A percentile compares a stretch with the other conserved stretches of the same genome.
phyloP scores from a whole-genome alignment of 345 rosid species.

The Euphorbia tirucalli region DNA sequence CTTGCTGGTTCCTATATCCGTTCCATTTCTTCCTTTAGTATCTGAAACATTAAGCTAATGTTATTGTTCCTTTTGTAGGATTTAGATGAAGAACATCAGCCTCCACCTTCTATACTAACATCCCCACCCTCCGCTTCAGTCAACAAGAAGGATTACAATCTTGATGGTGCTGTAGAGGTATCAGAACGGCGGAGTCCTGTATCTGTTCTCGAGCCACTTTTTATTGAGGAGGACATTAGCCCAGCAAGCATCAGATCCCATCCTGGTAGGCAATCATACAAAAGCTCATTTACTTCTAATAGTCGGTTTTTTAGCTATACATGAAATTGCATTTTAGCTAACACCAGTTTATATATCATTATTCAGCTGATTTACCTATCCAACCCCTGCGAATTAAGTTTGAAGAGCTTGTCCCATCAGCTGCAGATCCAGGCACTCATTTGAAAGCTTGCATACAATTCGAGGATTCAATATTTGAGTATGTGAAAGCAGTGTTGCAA shows the following conservation, averaged over 20 bases:
- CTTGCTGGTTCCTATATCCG: constrained; percentile 10
- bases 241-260: constrained; percentile 50
- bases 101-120: constrained; percentile 40
- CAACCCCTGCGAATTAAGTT: constrained; percentile 63
- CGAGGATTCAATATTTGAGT: constrained; percentile 44
- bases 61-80: constrained; percentile 40
- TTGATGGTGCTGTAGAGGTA: constrained; percentile 40
- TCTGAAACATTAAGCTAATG: constrained; percentile 1
- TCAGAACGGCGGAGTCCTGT: constrained; percentile 76
- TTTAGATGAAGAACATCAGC: constrained; percentile 29
- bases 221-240: constrained; percentile 61
- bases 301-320: constrained; percentile 3
- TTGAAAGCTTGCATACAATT: constrained; percentile 43
- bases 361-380: constrained; percentile 46
- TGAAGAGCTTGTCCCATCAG: constrained; percentile 46
- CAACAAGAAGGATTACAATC: constrained; percentile 41
- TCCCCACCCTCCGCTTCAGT: constrained; percentile 45
- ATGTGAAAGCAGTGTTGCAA: constrained; percentile 51
- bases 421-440: constrained; percentile 29
- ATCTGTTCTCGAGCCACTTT: constrained; percentile 82
- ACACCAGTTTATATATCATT: constrained; percentile 28
- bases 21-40: constrained; percentile 13
- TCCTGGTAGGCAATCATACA: constrained; percentile 46
- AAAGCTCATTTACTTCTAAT: background rate
- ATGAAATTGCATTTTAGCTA: constrained; percentile 11